Percentiles rank a stretch among this genome's conserved stretches.
Evolutionary conservation across 1,139 yeast species (phyloP).

Genomic region (Starmera stellimalicola): DNA sequence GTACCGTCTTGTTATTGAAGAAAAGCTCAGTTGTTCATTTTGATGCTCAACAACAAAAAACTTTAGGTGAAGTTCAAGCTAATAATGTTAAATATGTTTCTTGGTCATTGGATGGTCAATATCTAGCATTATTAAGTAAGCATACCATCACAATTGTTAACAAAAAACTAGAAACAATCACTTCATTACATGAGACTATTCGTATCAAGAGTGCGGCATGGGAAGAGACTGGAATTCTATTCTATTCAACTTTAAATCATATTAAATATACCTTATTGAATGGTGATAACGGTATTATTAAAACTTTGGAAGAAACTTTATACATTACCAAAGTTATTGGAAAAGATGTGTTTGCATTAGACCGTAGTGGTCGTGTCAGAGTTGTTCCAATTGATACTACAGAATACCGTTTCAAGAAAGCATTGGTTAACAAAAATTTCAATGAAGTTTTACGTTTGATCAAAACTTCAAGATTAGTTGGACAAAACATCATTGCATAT

Average conservation of each 20-base stretch:
- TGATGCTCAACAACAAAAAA: slow-evolving; percentile 90
- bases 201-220: slow-evolving; percentile 96
- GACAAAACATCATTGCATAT: slow-evolving; percentile 93
- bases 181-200: slow-evolving; percentile 92
- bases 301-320: slow-evolving; percentile 85
- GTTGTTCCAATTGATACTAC: slow-evolving; percentile 82
- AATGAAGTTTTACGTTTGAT: slow-evolving; percentile 88
- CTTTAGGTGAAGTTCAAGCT: slow-evolving; percentile 58
- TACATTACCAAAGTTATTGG: slow-evolving; percentile 72
- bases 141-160: slow-evolving; percentile 88
- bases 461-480: slow-evolving; percentile 83
- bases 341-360: slow-evolving; percentile 67
- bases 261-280: slow-evolving; percentile 87
- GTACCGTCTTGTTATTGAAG: slow-evolving; percentile 71
- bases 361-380: slow-evolving; percentile 80
- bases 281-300: slow-evolving; percentile 92
- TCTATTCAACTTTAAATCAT: slow-evolving; percentile 92
- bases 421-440: slow-evolving; percentile 82
- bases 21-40: slow-evolving; percentile 64
- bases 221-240: slow-evolving; percentile 89
- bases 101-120: slow-evolving; percentile 85
- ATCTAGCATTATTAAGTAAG: slow-evolving; percentile 82
- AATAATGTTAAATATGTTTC: slow-evolving; percentile 80
- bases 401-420: slow-evolving; percentile 92
- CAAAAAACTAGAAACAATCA: slow-evolving; percentile 65